phyloP scores from a whole-genome alignment of 2,329 filamentous ascomycete genomes.

The Juglanconis juglandina region DNA sequence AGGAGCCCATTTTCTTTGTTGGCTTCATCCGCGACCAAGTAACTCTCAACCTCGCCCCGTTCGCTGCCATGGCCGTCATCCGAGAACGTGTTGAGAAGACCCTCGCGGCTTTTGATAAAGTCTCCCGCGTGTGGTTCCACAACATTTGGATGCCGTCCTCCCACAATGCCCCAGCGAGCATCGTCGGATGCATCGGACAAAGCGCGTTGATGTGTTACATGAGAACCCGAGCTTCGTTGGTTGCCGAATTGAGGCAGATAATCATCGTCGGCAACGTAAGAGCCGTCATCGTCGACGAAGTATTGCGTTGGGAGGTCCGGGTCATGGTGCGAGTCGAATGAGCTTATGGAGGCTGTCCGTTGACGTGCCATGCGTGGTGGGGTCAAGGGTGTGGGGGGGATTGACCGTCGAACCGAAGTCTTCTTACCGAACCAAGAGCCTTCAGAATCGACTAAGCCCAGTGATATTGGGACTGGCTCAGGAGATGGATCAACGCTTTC shows the following conservation, averaged over 20 bases:
- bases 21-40: slow-evolving; percentile 23
- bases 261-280: slow-evolving; percentile 64
- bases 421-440: slow-evolving; percentile 75
- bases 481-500: slow-evolving; percentile 42
- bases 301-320: slow-evolving; percentile 39
- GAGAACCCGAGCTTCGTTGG: slow-evolving; percentile 22
- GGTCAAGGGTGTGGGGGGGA: slow-evolving; percentile 27
- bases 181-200: slow-evolving; percentile 59
- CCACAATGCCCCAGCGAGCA: slow-evolving; percentile 48
- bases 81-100: slow-evolving; percentile 42
- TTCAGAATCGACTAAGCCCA: slow-evolving; percentile 93
- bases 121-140: slow-evolving; percentile 53
- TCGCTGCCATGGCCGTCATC: slow-evolving; percentile 29
- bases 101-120: slow-evolving; percentile 51
- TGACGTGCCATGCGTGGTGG: slow-evolving; percentile 34
- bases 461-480: slow-evolving; percentile 71
- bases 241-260: slow-evolving; percentile 59
- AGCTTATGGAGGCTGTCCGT: slow-evolving; percentile 24
- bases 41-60: slow-evolving; percentile 21
- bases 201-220: slow-evolving; percentile 37
- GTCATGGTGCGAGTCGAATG: slow-evolving; percentile 44
- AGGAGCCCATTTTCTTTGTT: slow-evolving; percentile 43
- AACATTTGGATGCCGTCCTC: slow-evolving; percentile 50
- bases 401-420: slow-evolving; percentile 34
- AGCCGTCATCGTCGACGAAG: slow-evolving; percentile 61